phyloP scores from a whole-genome alignment of 202 grass and related monocot genomes.

The Panicum virgatum region DNA sequence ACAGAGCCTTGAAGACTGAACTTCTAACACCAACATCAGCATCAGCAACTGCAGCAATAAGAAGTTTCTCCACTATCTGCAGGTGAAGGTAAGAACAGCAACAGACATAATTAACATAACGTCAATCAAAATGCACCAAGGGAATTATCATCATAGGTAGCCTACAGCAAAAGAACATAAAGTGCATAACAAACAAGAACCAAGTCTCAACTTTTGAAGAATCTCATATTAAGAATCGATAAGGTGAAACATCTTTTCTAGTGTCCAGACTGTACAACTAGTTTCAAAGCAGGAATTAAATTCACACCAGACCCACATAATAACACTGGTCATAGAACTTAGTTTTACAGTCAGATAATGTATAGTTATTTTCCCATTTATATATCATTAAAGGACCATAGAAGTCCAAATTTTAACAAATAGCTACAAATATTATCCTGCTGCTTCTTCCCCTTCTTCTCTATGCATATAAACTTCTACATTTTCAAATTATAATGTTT shows the following conservation, averaged over 20 bases:
- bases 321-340: neutral
- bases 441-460: neutral
- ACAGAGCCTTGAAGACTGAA: conserved; percentile 79
- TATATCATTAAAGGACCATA: neutral
- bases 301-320: neutral
- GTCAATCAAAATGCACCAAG: conserved; percentile 12
- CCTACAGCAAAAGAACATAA: conserved; percentile 5
- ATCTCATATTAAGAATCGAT: conserved; percentile 8
- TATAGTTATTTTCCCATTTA: neutral
- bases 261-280: neutral
- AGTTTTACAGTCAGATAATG: neutral
- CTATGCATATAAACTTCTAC: too few species aligned
- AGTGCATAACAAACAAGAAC: neutral
- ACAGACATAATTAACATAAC: conserved; percentile 27
- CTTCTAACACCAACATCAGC: conserved; percentile 85
- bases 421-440: neutral
- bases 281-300: neutral
- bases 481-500: too few species aligned
- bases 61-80: conserved; percentile 97
- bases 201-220: conserved; percentile 2
- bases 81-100: conserved; percentile 25
- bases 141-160: neutral
- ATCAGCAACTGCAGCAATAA: conserved; percentile 92
- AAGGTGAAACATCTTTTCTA: neutral
- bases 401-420: neutral